phyloP scores from a whole-genome alignment of 768 basidiomycete genomes.

The Tylopilus plumbeoviolaceoides region DNA sequence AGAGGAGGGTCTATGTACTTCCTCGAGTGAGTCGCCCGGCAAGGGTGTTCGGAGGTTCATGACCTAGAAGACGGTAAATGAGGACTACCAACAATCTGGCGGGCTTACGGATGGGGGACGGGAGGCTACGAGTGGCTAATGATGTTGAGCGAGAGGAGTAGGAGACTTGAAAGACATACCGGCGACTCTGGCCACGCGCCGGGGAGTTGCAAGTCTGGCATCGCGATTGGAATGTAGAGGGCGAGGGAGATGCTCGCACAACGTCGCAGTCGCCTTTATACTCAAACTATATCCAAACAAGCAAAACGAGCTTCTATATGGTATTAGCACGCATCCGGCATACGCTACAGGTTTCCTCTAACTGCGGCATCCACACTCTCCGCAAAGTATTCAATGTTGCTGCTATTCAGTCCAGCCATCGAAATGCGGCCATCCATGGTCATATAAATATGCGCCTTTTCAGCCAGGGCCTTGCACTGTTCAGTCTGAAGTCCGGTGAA shows the following conservation, averaged over 20 bases:
- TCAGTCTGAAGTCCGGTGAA: constrained; percentile 81
- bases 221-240: constrained; percentile 15
- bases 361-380: constrained; percentile 81
- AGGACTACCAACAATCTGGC: not conserved
- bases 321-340: constrained; percentile 13
- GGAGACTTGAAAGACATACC: constrained; percentile 14
- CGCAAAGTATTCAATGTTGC: constrained; percentile 89
- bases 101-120: constrained; percentile 2
- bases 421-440: constrained; percentile 91
- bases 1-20: constrained; percentile 1
- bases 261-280: constrained; percentile 10
- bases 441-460: constrained; percentile 91
- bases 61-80: constrained; percentile 3
- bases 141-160: not conserved
- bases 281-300: constrained; percentile 17
- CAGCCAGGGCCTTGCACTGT: constrained; percentile 79
- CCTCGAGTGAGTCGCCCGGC: constrained; percentile 13
- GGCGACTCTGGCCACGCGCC: constrained; percentile 24
- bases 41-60: constrained; percentile 13
- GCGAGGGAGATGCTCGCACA: not conserved
- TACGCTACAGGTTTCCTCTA: constrained; percentile 61
- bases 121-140: not conserved
- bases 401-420: constrained; percentile 84
- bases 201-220: constrained; percentile 20
- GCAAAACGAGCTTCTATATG: constrained; percentile 21